Conservation (phyloP, 352 stramenopile genomes). For the Pythium aquatile region DNA sequence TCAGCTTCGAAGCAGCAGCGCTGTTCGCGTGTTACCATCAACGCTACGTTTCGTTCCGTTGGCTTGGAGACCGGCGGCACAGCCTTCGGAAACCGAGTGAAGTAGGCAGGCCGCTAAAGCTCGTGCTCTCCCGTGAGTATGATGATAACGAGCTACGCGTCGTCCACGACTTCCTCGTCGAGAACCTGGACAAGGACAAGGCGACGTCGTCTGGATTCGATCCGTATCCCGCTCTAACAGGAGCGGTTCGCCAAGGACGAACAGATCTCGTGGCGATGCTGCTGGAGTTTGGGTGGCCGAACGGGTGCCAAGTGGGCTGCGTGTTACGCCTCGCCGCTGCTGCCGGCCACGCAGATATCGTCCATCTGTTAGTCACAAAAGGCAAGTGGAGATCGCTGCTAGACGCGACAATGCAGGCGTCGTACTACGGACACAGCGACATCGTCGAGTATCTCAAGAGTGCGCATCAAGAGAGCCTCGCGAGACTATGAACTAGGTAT, state of each 20-base stretch:
- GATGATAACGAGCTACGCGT: not conserved
- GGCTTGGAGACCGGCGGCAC: not conserved
- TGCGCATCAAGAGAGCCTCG: not conserved
- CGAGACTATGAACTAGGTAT: constrained; percentile 2
- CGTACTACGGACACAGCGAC: constrained; percentile 11
- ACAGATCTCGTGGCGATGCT: not conserved
- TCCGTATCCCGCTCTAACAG: constrained; percentile 1
- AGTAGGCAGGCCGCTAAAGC: not conserved
- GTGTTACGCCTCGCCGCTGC: constrained; percentile 1
- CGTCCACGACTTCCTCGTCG: not conserved
- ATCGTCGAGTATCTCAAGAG: constrained; percentile 11
- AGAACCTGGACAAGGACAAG: not conserved
- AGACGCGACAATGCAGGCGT: constrained; percentile 10
- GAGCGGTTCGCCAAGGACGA: constrained; percentile 2
- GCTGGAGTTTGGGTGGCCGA: constrained; percentile 1
- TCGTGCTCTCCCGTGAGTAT: not conserved
- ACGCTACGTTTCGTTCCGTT: not conserved
- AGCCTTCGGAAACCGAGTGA: not conserved
- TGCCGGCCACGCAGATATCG: constrained; percentile 4
- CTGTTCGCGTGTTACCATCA: not conserved
- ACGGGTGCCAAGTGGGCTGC: not conserved
- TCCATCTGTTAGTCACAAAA: not conserved
- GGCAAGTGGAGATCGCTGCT: constrained; percentile 12
- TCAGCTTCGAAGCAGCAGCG: not conserved
- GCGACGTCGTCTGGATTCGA: not conserved